A percentile compares a stretch with the other conserved stretches of the same genome.
phyloP scores from a whole-genome alignment of 139 green algal genomes.

The Mesotaenium endlicherianum region DNA sequence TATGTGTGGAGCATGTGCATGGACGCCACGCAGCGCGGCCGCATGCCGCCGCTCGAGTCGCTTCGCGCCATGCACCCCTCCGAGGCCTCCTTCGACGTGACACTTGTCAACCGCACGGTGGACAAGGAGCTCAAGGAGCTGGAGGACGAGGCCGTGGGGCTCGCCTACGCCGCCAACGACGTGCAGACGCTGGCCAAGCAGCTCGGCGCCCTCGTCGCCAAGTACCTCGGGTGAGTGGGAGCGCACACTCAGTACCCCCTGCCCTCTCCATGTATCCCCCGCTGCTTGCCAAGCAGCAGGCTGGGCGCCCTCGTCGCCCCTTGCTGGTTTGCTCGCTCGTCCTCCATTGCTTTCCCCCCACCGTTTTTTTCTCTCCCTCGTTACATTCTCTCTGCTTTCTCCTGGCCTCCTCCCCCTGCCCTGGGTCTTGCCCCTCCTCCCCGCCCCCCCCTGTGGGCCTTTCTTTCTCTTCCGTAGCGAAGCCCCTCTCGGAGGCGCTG shows the following conservation, averaged over 20 bases:
- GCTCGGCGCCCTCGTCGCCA: slow-evolving; percentile 1
- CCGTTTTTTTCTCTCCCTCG: not conserved
- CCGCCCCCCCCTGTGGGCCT: not conserved
- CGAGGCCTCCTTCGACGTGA: slow-evolving; percentile 33
- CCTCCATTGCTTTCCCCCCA: not conserved
- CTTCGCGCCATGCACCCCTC: not conserved
- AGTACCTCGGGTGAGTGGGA: not conserved
- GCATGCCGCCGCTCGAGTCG: slow-evolving; percentile 23
- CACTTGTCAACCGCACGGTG: not conserved
- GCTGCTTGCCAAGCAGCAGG: too few relatives aligned
- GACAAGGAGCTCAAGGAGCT: slow-evolving; percentile 2
- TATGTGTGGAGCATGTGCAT: slow-evolving; percentile 18
- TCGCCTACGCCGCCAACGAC: not conserved
- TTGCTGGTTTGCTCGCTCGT: not conserved
- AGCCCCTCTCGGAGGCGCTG: too few relatives aligned
- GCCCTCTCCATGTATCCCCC: too few relatives aligned
- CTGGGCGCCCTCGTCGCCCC: too few relatives aligned
- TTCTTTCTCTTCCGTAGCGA: not conserved
- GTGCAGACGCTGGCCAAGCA: slow-evolving; percentile 20
- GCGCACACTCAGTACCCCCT: too few relatives aligned
- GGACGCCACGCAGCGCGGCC: not conserved
- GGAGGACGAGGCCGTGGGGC: not conserved
- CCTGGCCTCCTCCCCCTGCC: not conserved
- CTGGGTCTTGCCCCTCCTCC: not conserved
- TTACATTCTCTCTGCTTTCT: not conserved